phyloP scores from a whole-genome alignment of 345 rosid species.

The Rhodomyrtus tomentosa region DNA sequence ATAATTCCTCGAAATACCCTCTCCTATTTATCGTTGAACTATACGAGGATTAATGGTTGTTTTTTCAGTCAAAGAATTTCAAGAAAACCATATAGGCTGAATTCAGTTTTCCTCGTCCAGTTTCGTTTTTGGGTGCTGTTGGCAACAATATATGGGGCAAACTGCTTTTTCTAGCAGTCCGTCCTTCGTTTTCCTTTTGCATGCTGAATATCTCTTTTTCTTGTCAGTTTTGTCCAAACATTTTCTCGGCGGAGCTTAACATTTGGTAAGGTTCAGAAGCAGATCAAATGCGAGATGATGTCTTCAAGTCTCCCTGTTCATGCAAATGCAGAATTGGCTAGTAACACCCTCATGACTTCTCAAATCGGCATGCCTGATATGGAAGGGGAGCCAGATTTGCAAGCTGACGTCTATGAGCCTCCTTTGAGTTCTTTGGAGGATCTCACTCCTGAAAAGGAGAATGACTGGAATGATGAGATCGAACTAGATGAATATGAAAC shows the following conservation, averaged over 20 bases:
- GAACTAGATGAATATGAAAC: constrained; percentile 6
- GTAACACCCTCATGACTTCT: constrained; percentile 4
- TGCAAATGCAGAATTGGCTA: constrained; percentile 10
- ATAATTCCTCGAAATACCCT: neutral
- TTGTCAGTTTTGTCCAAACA: constrained; percentile 53
- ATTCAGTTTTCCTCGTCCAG: neutral
- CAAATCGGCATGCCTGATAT: neutral
- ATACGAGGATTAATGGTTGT: neutral
- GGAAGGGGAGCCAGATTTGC: constrained; percentile 14
- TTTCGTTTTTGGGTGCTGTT: neutral
- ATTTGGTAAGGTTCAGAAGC: constrained; percentile 74
- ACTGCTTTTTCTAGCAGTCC: neutral
- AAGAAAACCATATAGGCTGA: neutral
- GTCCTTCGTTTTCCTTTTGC: neutral
- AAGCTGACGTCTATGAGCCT: neutral
- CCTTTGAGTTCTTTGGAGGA: neutral
- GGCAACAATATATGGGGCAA: neutral
- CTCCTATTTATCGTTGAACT: neutral
- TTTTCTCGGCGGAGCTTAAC: constrained; percentile 36
- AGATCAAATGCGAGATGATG: constrained; percentile 47
- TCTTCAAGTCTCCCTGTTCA: constrained; percentile 15
- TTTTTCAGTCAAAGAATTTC: neutral
- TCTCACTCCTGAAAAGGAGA: neutral
- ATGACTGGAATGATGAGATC: neutral
- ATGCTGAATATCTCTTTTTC: neutral